Evolutionary conservation across 495 filamentous ascomycete species (phyloP).

Genomic region (Penicillium waksmanii): DNA sequence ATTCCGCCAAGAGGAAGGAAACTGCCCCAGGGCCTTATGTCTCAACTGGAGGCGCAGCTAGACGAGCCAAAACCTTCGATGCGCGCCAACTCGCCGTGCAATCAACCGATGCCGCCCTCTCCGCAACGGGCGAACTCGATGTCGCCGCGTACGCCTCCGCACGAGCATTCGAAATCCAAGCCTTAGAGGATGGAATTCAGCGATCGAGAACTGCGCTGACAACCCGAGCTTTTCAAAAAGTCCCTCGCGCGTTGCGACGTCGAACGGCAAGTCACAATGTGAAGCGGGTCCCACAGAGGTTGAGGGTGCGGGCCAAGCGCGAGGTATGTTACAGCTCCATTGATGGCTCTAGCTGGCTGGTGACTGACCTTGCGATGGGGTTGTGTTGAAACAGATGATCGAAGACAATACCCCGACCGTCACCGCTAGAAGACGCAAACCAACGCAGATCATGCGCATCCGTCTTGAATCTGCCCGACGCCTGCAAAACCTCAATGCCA

Average conservation of each 20-base stretch:
- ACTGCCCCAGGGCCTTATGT: constrained; percentile 24
- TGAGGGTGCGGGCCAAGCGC: constrained; percentile 68
- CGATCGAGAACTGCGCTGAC: constrained; percentile 67
- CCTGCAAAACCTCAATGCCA: constrained; percentile 63
- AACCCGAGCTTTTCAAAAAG: constrained; percentile 83
- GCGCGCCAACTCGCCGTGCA: constrained; percentile 76
- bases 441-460: constrained; percentile 69
- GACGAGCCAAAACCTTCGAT: constrained; percentile 68
- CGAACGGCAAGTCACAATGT: constrained; percentile 94
- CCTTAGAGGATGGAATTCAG: constrained; percentile 77
- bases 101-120: constrained; percentile 68
- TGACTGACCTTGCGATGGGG: background rate
- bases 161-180: constrained; percentile 85
- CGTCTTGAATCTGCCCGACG: constrained; percentile 82
- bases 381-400: constrained; percentile 56
- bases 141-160: constrained; percentile 79
- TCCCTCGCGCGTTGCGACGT: constrained; percentile 81
- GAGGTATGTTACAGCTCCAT: constrained; percentile 58
- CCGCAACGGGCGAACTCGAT: constrained; percentile 75
- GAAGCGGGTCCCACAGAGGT: constrained; percentile 81
- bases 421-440: constrained; percentile 69
- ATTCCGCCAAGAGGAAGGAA: constrained; percentile 42
- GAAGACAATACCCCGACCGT: constrained; percentile 92
- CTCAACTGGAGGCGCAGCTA: constrained; percentile 32
- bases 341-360: background rate